Percentiles rank a stretch among this genome's conserved stretches.
Evolutionary conservation across 2,329 filamentous ascomycete species (phyloP).

Genomic region (Hortaea werneckii): DNA sequence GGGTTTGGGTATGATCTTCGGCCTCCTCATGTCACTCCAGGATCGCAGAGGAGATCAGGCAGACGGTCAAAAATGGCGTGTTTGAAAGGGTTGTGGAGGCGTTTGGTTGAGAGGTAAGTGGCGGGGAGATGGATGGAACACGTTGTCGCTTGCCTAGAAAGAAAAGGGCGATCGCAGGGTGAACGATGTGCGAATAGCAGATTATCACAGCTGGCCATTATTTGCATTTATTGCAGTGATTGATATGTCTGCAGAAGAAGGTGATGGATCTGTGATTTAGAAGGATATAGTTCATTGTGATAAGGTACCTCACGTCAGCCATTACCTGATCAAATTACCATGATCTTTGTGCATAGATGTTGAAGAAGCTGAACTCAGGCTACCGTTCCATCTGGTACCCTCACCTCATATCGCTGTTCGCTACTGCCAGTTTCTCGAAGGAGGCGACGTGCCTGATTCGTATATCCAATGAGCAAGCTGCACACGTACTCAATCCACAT

Average conservation of each 20-base stretch:
- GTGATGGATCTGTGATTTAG: no score
- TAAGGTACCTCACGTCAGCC: no score
- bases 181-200: not conserved
- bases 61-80: not conserved
- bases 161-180: not conserved
- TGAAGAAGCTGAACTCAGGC: not conserved
- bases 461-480: no score
- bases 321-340: no score
- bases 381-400: not conserved
- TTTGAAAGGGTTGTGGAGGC: not conserved
- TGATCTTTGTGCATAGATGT: not conserved
- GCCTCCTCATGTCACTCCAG: not conserved
- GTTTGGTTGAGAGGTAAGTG: not conserved
- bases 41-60: not conserved
- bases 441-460: no score
- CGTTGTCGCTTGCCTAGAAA: not conserved
- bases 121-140: not conserved
- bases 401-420: not conserved
- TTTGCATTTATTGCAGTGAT: no score
- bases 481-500: no score
- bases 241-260: no score
- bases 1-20: slow-evolving; percentile 2
- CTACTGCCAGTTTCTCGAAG: not conserved
- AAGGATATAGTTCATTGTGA: no score
- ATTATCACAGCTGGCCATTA: not conserved